Base-by-base conservation (phyloP, 345 rosid genomes). In the Isatis tinctoria region DNA sequence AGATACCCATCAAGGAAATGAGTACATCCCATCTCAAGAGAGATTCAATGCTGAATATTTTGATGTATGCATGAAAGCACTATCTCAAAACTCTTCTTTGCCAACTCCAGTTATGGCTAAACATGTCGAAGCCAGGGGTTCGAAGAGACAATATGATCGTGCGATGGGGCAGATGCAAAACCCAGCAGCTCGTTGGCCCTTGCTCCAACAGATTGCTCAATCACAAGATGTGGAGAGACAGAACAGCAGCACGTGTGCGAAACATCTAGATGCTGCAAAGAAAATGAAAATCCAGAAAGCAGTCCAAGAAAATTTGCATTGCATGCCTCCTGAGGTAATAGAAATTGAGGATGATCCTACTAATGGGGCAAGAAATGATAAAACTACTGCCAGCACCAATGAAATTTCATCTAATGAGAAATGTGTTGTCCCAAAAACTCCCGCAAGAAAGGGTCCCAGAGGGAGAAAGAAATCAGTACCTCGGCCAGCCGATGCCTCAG, bases 61-160 rank as follows among this genome's bases (percentile, higher is more conserved):
- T 60, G 78, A 74, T 18, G 60, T 65, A 51, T 74, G 72, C 68
- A 73, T 74, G 74, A 81, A 80, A 67, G 11, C 58, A 39, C 30
- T 43, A 39, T 27, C 74, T 24, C 81, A 63, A 63, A 60, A 24
- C 65, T 54, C 17, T 14, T 72, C 71, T 61, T 78, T 78, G 56
- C 73, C 81, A 59, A 63, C 66, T 67, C 67, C 80, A 57, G 22
- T 53, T 57, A 26, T 72, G 45, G 35, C 80, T 58, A 65, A 79
- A 47, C 69, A 11, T 22, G 69, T 30, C 58, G 86, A 75, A 76
- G 81, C 72, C 59, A 79, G 74, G 36, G 82, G 86, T 33, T 76
- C 78, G 68, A 84, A 85, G 82, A 81, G 89, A 86, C 81, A 59
- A 51, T 70, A 80, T 52, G 41, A 48, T 69, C 80, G 63, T 32